Evolutionary conservation across 2,329 filamentous ascomycete genomes (phyloP).

Genomic region (Davidsoniella australis): DNA sequence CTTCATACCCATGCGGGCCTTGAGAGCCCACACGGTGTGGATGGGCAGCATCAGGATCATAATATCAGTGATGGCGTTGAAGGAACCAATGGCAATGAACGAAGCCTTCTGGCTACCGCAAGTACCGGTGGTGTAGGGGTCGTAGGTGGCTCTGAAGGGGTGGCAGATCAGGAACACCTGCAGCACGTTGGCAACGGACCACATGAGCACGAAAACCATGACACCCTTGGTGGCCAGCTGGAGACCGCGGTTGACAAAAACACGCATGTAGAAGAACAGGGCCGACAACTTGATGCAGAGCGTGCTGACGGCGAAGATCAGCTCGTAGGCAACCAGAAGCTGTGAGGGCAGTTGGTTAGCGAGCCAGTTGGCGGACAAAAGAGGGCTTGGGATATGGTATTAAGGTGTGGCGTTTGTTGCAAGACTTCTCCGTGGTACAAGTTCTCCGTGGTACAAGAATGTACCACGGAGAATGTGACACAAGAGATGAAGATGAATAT

Average conservation of each 20-base stretch:
- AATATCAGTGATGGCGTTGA: constrained; percentile 24
- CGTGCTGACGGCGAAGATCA: constrained; percentile 21
- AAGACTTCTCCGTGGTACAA: too few relatives aligned
- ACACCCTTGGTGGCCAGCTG: constrained; percentile 18
- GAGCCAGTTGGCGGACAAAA: too few relatives aligned
- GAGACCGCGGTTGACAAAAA: constrained; percentile 21
- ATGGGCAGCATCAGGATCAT: constrained; percentile 23
- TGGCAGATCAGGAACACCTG: constrained; percentile 17
- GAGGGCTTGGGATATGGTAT: too few relatives aligned
- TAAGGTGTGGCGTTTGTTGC: not conserved
- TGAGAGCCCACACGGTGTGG: constrained; percentile 21
- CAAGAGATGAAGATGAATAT: too few relatives aligned
- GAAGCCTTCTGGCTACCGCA: constrained; percentile 23
- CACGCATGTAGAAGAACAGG: constrained; percentile 26
- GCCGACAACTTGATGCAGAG: constrained; percentile 23
- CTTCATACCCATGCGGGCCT: constrained; percentile 19
- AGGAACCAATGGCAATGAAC: constrained; percentile 24
- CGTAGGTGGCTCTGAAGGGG: constrained; percentile 16
- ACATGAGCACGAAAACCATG: constrained; percentile 18
- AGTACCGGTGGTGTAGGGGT: constrained; percentile 17
- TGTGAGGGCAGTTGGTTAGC: not conserved
- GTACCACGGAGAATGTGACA: not conserved
- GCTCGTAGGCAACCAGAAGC: constrained; percentile 23
- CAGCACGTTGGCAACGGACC: constrained; percentile 16
- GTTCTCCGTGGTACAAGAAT: too few relatives aligned